phyloP scores from a whole-genome alignment of 306 rosid genomes.

The Delonix regia region DNA sequence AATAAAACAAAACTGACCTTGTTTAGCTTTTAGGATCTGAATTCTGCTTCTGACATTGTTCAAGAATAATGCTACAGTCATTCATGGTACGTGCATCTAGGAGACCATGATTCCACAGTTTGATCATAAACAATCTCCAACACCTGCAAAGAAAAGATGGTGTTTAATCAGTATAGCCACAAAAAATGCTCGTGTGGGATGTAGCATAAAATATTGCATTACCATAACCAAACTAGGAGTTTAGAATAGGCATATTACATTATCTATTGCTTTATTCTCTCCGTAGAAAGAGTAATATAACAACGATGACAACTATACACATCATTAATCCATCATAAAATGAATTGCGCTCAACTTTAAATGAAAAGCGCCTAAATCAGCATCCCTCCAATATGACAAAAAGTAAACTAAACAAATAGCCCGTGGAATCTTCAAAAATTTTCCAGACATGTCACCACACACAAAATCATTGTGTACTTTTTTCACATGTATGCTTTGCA shows the following conservation, averaged over 20 bases:
- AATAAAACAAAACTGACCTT: background rate
- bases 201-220: background rate
- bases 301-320: background rate
- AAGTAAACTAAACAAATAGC: background rate
- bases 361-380: background rate
- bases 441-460: background rate
- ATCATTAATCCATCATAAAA: background rate
- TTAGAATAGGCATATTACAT: background rate
- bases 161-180: slow-evolving; percentile 1
- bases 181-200: background rate
- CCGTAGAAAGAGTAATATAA: background rate
- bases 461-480: no score
- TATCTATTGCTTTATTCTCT: background rate
- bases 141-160: slow-evolving; percentile 51
- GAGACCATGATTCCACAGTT: slow-evolving; percentile 71
- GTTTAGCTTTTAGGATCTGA: slow-evolving; percentile 46
- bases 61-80: slow-evolving; percentile 55
- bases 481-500: background rate
- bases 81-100: slow-evolving; percentile 58
- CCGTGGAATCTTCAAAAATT: background rate
- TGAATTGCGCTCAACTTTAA: background rate
- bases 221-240: background rate
- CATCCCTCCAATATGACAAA: background rate
- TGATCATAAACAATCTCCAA: slow-evolving; percentile 78
- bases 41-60: slow-evolving; percentile 47